Evolutionary conservation across 75 land plant species (phyloP).

Genomic region (Azolla pinnata): DNA sequence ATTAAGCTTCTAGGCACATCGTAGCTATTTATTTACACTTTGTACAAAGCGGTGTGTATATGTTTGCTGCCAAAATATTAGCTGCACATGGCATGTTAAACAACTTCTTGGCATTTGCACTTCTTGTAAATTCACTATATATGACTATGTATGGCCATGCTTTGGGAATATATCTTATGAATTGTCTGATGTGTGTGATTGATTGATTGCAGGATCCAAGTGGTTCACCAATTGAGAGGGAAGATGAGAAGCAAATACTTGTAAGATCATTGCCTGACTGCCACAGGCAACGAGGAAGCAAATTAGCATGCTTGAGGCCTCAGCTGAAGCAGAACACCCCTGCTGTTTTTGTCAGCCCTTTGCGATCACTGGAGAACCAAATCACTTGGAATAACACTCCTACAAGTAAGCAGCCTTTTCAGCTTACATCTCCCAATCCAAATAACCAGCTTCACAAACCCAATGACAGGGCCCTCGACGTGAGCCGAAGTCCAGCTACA

Average conservation of each 20-base stretch:
- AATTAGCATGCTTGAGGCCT: slow-evolving; percentile 58
- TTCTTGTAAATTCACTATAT: not conserved
- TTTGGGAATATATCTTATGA: not conserved
- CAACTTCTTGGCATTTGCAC: not conserved
- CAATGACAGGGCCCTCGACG: too few relatives aligned
- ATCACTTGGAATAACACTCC: not conserved
- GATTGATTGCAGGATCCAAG: slow-evolving; percentile 48
- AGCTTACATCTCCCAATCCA: too few relatives aligned
- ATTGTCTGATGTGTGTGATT: not conserved
- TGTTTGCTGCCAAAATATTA: not conserved
- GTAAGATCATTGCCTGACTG: slow-evolving; percentile 48
- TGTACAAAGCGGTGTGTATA: not conserved
- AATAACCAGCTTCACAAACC: too few relatives aligned
- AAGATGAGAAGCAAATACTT: slow-evolving; percentile 32
- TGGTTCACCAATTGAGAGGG: slow-evolving; percentile 56
- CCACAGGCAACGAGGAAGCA: slow-evolving; percentile 34
- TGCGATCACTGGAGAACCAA: not conserved
- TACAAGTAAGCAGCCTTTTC: not conserved
- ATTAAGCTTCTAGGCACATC: not conserved
- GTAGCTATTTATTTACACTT: not conserved
- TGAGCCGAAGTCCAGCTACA: too few relatives aligned
- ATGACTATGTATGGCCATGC: not conserved
- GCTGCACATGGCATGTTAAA: not conserved
- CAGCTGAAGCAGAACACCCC: not conserved
- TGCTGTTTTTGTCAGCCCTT: too few relatives aligned